phyloP scores from a whole-genome alignment of 768 basidiomycete species.

The Kwoniella sp. region DNA sequence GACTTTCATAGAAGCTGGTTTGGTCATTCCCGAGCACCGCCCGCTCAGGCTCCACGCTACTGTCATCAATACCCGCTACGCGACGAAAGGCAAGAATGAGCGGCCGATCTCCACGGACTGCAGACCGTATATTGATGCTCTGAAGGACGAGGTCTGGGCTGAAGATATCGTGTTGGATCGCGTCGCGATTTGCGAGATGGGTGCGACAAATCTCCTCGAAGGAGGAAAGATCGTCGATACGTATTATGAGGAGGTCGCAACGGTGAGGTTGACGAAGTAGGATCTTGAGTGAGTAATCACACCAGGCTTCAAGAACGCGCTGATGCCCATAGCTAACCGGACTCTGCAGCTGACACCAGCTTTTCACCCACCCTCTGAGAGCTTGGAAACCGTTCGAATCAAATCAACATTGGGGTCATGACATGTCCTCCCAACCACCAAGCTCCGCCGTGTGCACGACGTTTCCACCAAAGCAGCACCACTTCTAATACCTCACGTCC shows the following conservation, averaged over 20 bases:
- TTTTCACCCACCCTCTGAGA: no score
- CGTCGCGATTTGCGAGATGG: constrained; percentile 6
- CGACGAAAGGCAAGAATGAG: background rate
- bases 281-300: no score
- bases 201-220: constrained; percentile 1
- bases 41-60: constrained; percentile 4
- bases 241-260: constrained; percentile 5
- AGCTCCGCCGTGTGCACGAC: no score
- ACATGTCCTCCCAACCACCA: no score
- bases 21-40: background rate
- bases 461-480: no score
- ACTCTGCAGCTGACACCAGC: no score
- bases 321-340: no score
- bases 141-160: constrained; percentile 5
- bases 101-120: background rate
- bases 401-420: no score
- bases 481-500: no score
- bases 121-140: constrained; percentile 3
- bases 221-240: background rate
- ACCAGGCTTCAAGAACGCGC: no score
- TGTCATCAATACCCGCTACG: constrained; percentile 9
- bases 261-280: background rate
- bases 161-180: constrained; percentile 6
- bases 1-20: background rate
- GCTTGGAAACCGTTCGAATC: no score